Percentiles rank a stretch among this genome's conserved stretches.
These are phyloP conservation scores for Phaseolus lunatus DNA, from an alignment of 306 rosid genomes.

Conservation along the genomic window DNA sequence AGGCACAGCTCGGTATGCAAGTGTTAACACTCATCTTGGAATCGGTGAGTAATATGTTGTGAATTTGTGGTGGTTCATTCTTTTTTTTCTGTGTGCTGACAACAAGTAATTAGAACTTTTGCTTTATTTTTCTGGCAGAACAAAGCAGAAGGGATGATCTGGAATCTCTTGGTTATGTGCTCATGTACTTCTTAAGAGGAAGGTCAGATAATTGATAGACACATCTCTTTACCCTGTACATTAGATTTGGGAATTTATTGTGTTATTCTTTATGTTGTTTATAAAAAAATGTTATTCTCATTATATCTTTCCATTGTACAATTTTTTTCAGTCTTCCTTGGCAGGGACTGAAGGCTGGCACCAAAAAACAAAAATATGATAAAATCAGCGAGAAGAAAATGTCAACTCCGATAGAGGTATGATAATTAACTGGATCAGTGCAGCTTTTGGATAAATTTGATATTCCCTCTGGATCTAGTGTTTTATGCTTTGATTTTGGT, in stretches of 20 bases:
- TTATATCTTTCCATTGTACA: conserved; percentile 29
- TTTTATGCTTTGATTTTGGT: conserved; percentile 34
- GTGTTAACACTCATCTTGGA: conserved; percentile 99
- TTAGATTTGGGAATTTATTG: conserved; percentile 43
- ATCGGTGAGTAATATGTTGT: conserved; percentile 73
- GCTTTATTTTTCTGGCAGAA: conserved; percentile 65
- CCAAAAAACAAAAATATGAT: conserved; percentile 95
- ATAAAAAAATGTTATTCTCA: conserved; percentile 17
- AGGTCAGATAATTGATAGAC: conserved; percentile 64
- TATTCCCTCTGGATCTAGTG: conserved; percentile 27
- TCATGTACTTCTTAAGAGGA: conserved; percentile 98
- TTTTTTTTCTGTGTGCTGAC: conserved; percentile 25
- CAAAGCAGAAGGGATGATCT: conserved; percentile 99
- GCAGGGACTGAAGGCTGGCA: conserved; percentile 99
- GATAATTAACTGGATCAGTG: conserved; percentile 22
- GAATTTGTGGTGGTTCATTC: conserved; percentile 28
- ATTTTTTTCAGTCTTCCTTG: conserved; percentile 87
- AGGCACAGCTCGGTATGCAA: conserved; percentile 99
- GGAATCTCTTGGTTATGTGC: conserved; percentile 99
- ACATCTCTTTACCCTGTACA: conserved; percentile 36
- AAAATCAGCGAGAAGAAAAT: conserved; percentile 97
- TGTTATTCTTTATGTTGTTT: not conserved
- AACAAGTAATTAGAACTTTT: conserved; percentile 15
- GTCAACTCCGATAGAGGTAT: conserved; percentile 94
- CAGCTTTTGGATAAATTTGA: conserved; percentile 36